phyloP scores from a whole-genome alignment of 108 stramenopile species.

The Discostella stelligeroides region DNA sequence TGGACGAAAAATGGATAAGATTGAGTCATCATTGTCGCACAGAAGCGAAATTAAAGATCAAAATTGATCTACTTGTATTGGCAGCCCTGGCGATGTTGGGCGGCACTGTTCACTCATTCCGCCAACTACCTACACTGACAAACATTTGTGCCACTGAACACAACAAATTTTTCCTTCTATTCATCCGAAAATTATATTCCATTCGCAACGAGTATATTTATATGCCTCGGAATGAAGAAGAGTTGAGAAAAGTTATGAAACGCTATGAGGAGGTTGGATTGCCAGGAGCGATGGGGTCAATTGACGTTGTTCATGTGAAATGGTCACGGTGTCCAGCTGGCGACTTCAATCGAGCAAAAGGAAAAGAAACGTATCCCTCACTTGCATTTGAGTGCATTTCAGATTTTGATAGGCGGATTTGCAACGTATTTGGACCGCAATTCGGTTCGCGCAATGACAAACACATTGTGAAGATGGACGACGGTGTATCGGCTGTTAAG shows the following conservation, averaged over 20 bases:
- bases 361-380: background rate
- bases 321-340: slow-evolving; percentile 14
- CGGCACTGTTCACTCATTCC: slow-evolving; percentile 1
- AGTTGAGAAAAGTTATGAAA: slow-evolving; percentile 1
- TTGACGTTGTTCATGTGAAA: slow-evolving; percentile 26
- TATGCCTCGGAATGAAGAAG: background rate
- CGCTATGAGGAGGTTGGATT: slow-evolving; percentile 7
- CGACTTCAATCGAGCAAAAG: slow-evolving; percentile 10
- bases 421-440: too few species aligned
- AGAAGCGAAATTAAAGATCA: slow-evolving; percentile 1
- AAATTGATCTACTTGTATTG: slow-evolving; percentile 11
- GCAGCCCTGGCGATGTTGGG: slow-evolving; percentile 2
- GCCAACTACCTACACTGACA: background rate
- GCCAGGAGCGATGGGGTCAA: slow-evolving; percentile 13
- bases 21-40: background rate
- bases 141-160: slow-evolving; percentile 5
- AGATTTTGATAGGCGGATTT: too few species aligned
- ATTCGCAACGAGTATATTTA: slow-evolving; percentile 6
- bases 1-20: slow-evolving; percentile 12
- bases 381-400: too few species aligned
- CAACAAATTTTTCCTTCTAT: slow-evolving; percentile 14
- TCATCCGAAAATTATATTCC: slow-evolving; percentile 6
- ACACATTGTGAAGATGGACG: too few species aligned
- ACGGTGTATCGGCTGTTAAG: too few species aligned
- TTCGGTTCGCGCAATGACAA: too few species aligned